Evolutionary conservation across 2,329 filamentous ascomycete species (phyloP).

Genomic region (Colletotrichum tropicale): DNA sequence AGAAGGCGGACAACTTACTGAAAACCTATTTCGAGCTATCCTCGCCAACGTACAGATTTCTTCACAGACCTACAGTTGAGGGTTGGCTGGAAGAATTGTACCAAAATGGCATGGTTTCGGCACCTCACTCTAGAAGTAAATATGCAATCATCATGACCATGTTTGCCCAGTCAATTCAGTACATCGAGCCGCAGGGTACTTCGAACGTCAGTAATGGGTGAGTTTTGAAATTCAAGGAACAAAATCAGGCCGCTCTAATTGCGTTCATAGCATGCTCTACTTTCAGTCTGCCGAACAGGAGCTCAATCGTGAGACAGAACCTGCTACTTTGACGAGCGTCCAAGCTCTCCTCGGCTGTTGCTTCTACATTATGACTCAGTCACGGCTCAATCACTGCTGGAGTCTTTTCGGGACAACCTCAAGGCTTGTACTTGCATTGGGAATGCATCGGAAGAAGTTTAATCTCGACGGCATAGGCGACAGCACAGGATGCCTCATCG

Average conservation of each 20-base stretch:
- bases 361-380: constrained; percentile 46
- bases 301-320: constrained; percentile 38
- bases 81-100: not conserved
- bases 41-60: not conserved
- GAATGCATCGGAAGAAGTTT: constrained; percentile 36
- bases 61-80: not conserved
- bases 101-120: not conserved
- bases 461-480: constrained; percentile 22
- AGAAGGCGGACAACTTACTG: not conserved
- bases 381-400: constrained; percentile 50
- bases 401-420: constrained; percentile 45
- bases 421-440: constrained; percentile 37
- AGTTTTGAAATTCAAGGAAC: not conserved
- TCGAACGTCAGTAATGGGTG: not conserved
- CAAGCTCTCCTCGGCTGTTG: constrained; percentile 45
- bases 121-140: not conserved
- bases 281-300: constrained; percentile 25
- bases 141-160: not conserved
- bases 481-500: constrained; percentile 31
- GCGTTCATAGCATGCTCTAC: not conserved
- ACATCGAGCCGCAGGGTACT: not conserved
- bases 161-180: not conserved
- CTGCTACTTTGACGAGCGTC: constrained; percentile 39
- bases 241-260: not conserved
- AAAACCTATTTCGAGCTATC: not conserved